These are phyloP conservation scores for Alternaria sp. DNA, from an alignment of 2,329 filamentous ascomycete species.

Conservation along the genomic window DNA sequence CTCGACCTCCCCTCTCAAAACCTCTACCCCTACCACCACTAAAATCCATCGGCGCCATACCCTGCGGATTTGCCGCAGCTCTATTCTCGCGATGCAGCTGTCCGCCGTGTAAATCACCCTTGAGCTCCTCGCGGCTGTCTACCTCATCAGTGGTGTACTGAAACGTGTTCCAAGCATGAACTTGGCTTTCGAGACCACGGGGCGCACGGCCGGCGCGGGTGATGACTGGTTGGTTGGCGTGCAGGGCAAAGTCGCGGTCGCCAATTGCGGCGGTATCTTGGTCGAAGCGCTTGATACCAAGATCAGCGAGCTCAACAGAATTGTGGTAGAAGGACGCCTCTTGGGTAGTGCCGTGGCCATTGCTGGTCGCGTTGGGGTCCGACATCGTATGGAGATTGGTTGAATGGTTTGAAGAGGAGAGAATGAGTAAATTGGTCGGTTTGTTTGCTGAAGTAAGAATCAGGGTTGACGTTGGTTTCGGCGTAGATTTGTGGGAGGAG, in stretches of 20 bases:
- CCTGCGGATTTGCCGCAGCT: constrained; percentile 22
- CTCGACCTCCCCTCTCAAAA: background rate
- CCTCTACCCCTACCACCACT: constrained; percentile 1
- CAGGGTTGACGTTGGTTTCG: background rate
- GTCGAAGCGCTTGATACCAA: constrained; percentile 42
- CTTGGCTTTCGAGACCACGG: constrained; percentile 35
- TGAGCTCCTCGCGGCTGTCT: constrained; percentile 39
- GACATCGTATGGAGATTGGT: background rate
- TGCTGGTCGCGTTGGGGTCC: background rate
- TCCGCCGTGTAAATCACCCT: constrained; percentile 48
- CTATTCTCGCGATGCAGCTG: constrained; percentile 46
- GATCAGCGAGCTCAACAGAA: constrained; percentile 37
- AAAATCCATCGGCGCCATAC: background rate
- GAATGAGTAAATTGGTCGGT: background rate
- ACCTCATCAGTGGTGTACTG: constrained; percentile 37
- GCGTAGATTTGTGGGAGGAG: background rate
- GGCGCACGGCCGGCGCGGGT: constrained; percentile 35
- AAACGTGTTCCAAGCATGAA: constrained; percentile 44
- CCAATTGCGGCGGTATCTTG: constrained; percentile 40
- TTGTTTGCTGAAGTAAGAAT: background rate
- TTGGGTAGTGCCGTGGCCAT: background rate
- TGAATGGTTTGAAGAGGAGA: background rate
- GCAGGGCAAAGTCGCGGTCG: constrained; percentile 40
- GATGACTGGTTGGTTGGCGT: constrained; percentile 19
- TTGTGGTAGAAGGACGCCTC: constrained; percentile 18